phyloP scores from a whole-genome alignment of 2,329 filamentous ascomycete genomes.

The Fusarium redolens region DNA sequence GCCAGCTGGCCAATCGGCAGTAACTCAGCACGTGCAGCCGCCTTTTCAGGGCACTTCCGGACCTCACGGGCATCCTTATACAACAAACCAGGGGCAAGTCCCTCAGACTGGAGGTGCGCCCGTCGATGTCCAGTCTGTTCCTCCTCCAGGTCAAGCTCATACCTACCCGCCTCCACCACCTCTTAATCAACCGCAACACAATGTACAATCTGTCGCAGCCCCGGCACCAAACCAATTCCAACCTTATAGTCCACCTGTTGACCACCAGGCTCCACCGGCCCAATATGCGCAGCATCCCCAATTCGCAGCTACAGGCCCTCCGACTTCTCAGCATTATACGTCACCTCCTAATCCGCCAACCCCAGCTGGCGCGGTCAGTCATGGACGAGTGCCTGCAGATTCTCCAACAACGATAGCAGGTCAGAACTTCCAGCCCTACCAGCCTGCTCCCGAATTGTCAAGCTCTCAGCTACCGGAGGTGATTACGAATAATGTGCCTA shows the following conservation, averaged over 20 bases:
- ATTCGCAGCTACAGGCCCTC: neutral
- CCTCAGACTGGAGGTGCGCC: neutral
- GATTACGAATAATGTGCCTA: rapidly evolving
- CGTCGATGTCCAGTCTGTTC: neutral
- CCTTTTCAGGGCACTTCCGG: neutral
- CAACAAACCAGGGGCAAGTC: neutral
- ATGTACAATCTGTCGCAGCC: neutral
- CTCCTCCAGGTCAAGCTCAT: neutral
- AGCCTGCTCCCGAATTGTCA: neutral
- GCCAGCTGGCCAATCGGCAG: neutral
- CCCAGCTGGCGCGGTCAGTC: neutral
- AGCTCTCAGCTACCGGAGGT: neutral
- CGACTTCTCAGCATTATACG: neutral
- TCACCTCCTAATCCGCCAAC: neutral
- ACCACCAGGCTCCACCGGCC: neutral
- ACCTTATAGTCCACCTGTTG: neutral
- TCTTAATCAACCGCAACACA: neutral
- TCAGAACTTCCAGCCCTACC: neutral
- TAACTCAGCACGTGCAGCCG: neutral
- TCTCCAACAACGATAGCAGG: rapidly evolving
- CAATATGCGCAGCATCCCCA: neutral
- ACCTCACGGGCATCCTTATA: neutral
- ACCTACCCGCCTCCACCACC: neutral
- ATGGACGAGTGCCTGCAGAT: neutral
- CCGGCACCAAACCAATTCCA: neutral